Conservation (phyloP, 495 filamentous ascomycete genomes). For the Aspergillus mulundensis region DNA sequence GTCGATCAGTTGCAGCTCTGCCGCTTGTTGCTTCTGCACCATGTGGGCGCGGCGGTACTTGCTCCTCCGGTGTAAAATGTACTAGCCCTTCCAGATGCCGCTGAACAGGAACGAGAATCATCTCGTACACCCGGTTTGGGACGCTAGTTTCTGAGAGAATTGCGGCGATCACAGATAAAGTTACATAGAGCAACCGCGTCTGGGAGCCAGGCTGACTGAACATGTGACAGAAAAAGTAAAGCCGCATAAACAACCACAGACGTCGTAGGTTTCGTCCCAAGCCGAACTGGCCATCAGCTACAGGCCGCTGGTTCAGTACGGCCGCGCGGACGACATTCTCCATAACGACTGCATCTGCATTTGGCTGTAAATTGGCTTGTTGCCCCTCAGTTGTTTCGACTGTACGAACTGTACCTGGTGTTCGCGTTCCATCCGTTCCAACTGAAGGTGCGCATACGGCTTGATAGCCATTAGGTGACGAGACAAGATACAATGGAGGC, state of each 20-base stretch:
- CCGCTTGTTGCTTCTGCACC: conserved; percentile 23
- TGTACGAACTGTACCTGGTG: conserved; percentile 9
- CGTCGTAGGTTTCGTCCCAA: conserved; percentile 52
- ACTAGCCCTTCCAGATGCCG: conserved; percentile 70
- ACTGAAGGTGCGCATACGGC: conserved; percentile 49
- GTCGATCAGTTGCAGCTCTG: conserved; percentile 22
- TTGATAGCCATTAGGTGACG: conserved; percentile 56
- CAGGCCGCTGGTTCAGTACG: conserved; percentile 34
- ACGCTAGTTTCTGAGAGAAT: conserved; percentile 64
- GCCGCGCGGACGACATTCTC: conserved; percentile 39
- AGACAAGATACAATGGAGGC: conserved; percentile 54
- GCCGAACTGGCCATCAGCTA: conserved; percentile 41
- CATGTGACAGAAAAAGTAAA: conserved; percentile 75
- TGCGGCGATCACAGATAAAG: conserved; percentile 52
- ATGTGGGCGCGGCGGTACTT: conserved; percentile 6
- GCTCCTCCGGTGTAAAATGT: conserved; percentile 43
- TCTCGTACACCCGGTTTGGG: conserved; percentile 52
- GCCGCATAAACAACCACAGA: conserved; percentile 73
- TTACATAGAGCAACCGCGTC: conserved; percentile 62
- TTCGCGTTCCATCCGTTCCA: conserved; percentile 39
- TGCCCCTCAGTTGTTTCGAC: background rate
- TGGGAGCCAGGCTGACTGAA: conserved; percentile 71
- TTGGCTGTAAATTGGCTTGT: conserved; percentile 15
- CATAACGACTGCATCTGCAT: conserved; percentile 26
- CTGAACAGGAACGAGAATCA: conserved; percentile 59